phyloP scores from a whole-genome alignment of 2,329 filamentous ascomycete genomes.

The Myriosclerotinia scirpicola region DNA sequence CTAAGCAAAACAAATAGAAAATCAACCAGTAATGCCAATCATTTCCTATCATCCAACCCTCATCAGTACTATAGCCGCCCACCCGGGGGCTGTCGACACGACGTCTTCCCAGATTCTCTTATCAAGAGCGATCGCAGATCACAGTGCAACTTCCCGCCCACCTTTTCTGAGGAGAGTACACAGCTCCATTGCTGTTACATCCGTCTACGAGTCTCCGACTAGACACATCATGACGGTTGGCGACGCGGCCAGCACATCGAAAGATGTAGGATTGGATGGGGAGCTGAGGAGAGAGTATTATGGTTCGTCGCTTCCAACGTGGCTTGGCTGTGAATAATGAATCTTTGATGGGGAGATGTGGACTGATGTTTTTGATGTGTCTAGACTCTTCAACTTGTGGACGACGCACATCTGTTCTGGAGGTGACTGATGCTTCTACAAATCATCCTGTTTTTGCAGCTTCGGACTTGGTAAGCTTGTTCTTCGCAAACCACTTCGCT shows the following conservation, averaged over 20 bases:
- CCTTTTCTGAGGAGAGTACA: neutral
- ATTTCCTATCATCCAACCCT: constrained; percentile 34
- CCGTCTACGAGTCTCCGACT: constrained; percentile 36
- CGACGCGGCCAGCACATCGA: constrained; percentile 26
- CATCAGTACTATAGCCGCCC: constrained; percentile 30
- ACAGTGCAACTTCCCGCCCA: constrained; percentile 22
- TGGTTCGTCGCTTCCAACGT: neutral
- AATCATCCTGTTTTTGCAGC: neutral
- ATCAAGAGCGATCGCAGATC: constrained; percentile 46
- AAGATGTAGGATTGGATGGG: constrained; percentile 16
- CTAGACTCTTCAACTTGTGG: neutral
- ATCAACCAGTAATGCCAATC: constrained; percentile 28
- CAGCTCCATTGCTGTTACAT: constrained; percentile 29
- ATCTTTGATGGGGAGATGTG: too few species aligned
- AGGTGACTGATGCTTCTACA: neutral
- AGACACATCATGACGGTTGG: constrained; percentile 38
- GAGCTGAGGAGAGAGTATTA: neutral
- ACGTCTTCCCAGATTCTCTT: constrained; percentile 51
- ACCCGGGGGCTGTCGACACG: constrained; percentile 35
- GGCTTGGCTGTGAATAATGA: neutral
- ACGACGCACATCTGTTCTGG: neutral
- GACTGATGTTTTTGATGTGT: neutral
- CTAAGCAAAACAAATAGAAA: neutral
- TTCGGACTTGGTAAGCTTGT: constrained; percentile 1
- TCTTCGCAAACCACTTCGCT: too few species aligned